Percentiles rank a stretch among this genome's conserved stretches.
Evolutionary conservation across 768 basidiomycete genomes (phyloP).

Genomic region (Mycena vulgaris): DNA sequence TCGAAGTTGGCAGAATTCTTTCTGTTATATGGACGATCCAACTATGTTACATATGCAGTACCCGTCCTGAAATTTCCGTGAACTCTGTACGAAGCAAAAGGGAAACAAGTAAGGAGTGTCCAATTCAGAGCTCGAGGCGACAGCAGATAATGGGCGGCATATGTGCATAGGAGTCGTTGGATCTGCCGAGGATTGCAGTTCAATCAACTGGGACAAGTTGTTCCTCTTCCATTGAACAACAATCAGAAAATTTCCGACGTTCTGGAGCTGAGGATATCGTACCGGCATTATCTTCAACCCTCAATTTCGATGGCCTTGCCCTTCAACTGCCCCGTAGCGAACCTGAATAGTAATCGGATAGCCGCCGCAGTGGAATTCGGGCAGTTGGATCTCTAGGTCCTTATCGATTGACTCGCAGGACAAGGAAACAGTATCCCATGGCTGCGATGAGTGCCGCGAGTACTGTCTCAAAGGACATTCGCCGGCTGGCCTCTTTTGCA

Average conservation of each 20-base stretch:
- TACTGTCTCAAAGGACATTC: slow-evolving; percentile 15
- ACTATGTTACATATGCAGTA: too few species aligned
- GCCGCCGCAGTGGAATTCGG: neutral
- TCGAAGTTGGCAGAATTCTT: too few species aligned
- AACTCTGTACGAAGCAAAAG: neutral
- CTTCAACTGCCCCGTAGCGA: slow-evolving; percentile 3
- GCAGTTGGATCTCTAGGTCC: slow-evolving; percentile 19
- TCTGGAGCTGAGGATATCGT: neutral
- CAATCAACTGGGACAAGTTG: neutral
- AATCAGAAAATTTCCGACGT: neutral
- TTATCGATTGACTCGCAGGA: neutral
- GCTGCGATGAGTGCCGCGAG: neutral
- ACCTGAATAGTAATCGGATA: slow-evolving; percentile 12
- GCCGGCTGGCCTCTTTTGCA: slow-evolving; percentile 27
- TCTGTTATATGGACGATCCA: too few species aligned
- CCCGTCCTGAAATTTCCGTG: neutral
- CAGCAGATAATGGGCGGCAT: neutral
- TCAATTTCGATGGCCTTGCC: neutral
- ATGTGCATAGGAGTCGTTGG: neutral
- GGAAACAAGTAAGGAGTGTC: neutral
- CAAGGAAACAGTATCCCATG: slow-evolving; percentile 3
- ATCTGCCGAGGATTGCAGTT: too few species aligned
- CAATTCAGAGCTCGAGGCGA: neutral
- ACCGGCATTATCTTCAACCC: neutral
- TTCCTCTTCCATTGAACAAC: neutral